A percentile compares a stretch with the other conserved stretches of the same genome.
These are phyloP conservation scores for Panaeolus papilionaceus DNA, from an alignment of 768 basidiomycete genomes.

Conservation along the genomic window DNA sequence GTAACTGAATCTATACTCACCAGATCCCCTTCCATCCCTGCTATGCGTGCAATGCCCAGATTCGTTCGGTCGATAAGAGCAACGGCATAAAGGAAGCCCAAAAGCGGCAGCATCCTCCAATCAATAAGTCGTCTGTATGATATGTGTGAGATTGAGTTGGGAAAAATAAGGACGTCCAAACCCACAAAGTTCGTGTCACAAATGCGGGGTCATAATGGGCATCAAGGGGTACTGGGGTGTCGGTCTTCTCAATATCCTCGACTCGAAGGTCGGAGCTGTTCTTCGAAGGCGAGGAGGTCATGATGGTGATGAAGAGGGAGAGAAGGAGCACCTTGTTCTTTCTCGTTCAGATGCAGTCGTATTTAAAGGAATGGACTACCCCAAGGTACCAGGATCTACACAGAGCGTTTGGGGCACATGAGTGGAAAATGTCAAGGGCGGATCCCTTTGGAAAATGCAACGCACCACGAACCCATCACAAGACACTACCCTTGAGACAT, in stretches of 20 bases:
- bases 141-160: neutral
- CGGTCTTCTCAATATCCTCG: conserved; percentile 20
- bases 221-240: conserved; percentile 21
- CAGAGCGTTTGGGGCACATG: too few relatives aligned
- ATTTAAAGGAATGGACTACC: neutral
- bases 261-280: conserved; percentile 24
- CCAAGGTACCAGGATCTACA: neutral
- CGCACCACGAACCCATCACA: neutral
- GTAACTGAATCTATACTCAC: conserved; percentile 29
- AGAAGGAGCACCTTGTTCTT: neutral
- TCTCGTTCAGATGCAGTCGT: neutral
- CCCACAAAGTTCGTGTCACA: conserved; percentile 27
- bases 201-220: conserved; percentile 28
- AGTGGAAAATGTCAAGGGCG: neutral
- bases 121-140: conserved; percentile 37
- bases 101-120: conserved; percentile 41
- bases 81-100: conserved; percentile 41
- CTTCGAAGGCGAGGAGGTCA: conserved; percentile 21
- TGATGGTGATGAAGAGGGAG: conserved; percentile 13
- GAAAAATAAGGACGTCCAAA: neutral
- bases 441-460: neutral
- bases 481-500: neutral
- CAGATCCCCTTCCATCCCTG: conserved; percentile 40
- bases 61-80: conserved; percentile 45
- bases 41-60: conserved; percentile 40